A percentile compares a stretch with the other conserved stretches of the same genome.
Conservation (phyloP, 2,329 filamentous ascomycete genomes). For the Fulvia fulva region DNA sequence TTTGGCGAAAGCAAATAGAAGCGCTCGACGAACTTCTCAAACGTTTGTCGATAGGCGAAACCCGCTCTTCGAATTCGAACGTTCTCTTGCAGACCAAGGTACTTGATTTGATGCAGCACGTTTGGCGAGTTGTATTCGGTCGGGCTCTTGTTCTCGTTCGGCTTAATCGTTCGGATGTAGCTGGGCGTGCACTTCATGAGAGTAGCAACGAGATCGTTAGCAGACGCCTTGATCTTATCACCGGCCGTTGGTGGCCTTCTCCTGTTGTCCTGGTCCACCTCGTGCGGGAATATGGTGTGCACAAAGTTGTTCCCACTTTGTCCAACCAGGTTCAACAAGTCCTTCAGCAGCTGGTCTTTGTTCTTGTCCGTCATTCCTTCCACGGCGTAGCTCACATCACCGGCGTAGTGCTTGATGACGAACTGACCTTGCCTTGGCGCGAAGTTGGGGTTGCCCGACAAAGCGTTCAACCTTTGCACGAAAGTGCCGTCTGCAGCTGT, state of each 20-base stretch:
- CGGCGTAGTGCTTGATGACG: conserved; percentile 98
- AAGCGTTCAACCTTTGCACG: conserved; percentile 84
- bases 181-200: conserved; percentile 96
- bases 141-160: conserved; percentile 97
- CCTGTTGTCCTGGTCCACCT: conserved; percentile 94
- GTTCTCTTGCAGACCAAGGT: conserved; percentile 98
- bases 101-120: conserved; percentile 97
- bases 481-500: conserved; percentile 93
- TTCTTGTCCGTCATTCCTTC: conserved; percentile 99
- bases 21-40: conserved; percentile 95
- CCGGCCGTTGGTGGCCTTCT: conserved; percentile 90
- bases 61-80: conserved; percentile 93
- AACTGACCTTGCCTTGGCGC: conserved; percentile 91
- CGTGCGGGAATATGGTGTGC: conserved; percentile 82
- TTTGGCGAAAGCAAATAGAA: conserved; percentile 94
- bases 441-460: conserved; percentile 83
- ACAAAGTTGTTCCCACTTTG: conserved; percentile 81
- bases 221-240: conserved; percentile 91
- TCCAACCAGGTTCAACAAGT: conserved; percentile 80
- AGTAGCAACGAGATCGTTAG: conserved; percentile 90
- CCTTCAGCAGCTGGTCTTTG: conserved; percentile 95
- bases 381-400: conserved; percentile 90
- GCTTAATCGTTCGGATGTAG: conserved; percentile 98
- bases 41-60: conserved; percentile 94
- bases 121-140: conserved; percentile 88